Conservation (phyloP, 176 grass and related monocot species). For the Avena atlantica region DNA sequence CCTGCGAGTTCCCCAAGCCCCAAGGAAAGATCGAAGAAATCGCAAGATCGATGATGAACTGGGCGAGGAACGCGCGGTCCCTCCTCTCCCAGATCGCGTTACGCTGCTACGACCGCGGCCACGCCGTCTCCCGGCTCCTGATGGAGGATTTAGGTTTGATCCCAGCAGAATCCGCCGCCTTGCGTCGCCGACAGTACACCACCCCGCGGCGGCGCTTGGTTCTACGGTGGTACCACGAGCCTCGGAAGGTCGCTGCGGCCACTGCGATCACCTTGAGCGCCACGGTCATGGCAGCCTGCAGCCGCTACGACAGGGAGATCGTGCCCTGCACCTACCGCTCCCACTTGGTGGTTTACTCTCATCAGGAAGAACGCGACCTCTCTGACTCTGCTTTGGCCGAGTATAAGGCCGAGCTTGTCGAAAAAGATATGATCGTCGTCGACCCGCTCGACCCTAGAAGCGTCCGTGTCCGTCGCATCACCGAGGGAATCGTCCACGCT, state of each 20-base stretch:
- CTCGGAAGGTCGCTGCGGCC: background rate
- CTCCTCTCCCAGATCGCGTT: too few species aligned
- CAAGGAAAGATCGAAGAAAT: background rate
- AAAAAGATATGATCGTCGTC: background rate
- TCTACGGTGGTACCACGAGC: background rate
- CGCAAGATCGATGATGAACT: background rate
- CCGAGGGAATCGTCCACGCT: background rate
- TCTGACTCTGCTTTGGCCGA: background rate
- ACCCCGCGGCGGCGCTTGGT: background rate
- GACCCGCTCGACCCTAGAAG: background rate
- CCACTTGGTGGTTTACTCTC: background rate
- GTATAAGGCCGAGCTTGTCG: background rate
- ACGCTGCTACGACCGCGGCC: too few species aligned
- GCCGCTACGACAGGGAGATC: background rate
- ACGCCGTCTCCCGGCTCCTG: too few species aligned
- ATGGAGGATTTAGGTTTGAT: too few species aligned
- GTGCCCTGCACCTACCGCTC: conserved; percentile 16
- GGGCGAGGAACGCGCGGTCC: background rate
- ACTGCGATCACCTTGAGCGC: background rate
- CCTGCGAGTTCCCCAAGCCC: background rate
- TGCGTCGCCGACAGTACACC: too few species aligned
- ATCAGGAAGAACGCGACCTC: background rate
- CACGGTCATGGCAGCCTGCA: background rate
- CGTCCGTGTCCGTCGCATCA: background rate
- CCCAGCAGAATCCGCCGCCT: too few species aligned